A percentile compares a stretch with the other conserved stretches of the same genome.
Evolutionary conservation across 371 early-diverging fungal genomes (phyloP).

Genomic region (Dichotomocladium elegans): DNA sequence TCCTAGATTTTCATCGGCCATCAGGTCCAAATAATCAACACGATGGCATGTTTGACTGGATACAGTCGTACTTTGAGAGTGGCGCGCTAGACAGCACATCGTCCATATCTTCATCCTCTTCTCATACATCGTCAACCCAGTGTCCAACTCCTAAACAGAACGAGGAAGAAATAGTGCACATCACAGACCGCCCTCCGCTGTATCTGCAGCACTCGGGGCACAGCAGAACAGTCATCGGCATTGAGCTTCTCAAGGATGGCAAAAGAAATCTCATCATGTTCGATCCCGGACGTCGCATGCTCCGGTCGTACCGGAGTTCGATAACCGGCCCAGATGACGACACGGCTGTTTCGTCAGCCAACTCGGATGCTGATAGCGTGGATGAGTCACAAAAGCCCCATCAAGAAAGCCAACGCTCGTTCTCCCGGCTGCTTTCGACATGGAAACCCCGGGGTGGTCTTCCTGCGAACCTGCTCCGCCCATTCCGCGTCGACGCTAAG

Average conservation of each 20-base stretch:
- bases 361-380: slow-evolving; percentile 5
- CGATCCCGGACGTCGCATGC: slow-evolving; percentile 60
- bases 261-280: slow-evolving; percentile 58
- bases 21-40: slow-evolving; percentile 57
- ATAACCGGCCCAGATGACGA: slow-evolving; percentile 14
- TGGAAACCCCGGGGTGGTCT: slow-evolving; percentile 8
- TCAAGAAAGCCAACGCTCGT: slow-evolving; percentile 2
- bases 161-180: slow-evolving; percentile 16
- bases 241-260: slow-evolving; percentile 48
- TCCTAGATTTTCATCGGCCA: slow-evolving; percentile 69
- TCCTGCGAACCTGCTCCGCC: slow-evolving; percentile 25
- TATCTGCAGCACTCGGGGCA: slow-evolving; percentile 79
- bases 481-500: slow-evolving; percentile 40
- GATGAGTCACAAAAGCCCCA: slow-evolving; percentile 1
- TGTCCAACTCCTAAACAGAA: too few species aligned
- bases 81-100: slow-evolving; percentile 1
- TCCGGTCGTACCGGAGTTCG: slow-evolving; percentile 21
- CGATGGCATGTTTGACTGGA: slow-evolving; percentile 53
- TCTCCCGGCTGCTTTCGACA: slow-evolving; percentile 8
- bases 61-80: slow-evolving; percentile 48
- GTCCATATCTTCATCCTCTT: neutral
- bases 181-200: slow-evolving; percentile 61
- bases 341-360: neutral
- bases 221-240: slow-evolving; percentile 67
- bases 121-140: neutral